Evolutionary conservation across 139 green algal species (phyloP).

Genomic region (Chloropicon primus): DNA sequence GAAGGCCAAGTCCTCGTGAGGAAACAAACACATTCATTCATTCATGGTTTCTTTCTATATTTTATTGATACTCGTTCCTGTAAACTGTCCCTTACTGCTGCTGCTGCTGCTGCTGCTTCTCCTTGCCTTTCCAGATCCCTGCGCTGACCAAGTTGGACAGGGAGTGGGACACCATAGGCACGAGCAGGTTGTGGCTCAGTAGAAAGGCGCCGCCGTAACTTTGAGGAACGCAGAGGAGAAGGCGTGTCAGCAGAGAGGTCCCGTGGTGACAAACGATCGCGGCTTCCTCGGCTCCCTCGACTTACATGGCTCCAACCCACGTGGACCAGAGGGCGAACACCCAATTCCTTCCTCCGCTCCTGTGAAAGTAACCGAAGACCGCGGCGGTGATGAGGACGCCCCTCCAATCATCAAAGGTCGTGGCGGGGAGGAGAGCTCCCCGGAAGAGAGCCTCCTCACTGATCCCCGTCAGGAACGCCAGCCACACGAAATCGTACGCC

Average conservation of each 20-base stretch:
- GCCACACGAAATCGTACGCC: neutral
- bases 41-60: too few species aligned
- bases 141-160: neutral
- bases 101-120: too few species aligned
- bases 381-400: neutral
- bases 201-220: neutral
- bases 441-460: neutral
- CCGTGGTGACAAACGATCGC: too few species aligned
- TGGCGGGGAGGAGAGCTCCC: neutral
- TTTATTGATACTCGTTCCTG: too few species aligned
- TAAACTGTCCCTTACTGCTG: too few species aligned
- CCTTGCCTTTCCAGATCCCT: neutral
- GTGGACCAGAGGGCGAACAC: neutral
- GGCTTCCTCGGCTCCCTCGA: too few species aligned
- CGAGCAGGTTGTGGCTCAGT: neutral
- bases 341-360: neutral
- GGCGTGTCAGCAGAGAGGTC: too few species aligned
- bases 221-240: too few species aligned
- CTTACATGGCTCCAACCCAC: neutral
- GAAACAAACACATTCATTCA: too few species aligned
- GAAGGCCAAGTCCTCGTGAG: too few species aligned
- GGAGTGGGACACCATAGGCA: neutral
- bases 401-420: neutral
- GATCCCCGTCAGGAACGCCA: neutral
- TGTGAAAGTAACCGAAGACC: neutral